Percentiles rank a stretch among this genome's conserved stretches.
phyloP scores from a whole-genome alignment of 2,329 filamentous ascomycete species.

The Pseudogymnoascus sp. region DNA sequence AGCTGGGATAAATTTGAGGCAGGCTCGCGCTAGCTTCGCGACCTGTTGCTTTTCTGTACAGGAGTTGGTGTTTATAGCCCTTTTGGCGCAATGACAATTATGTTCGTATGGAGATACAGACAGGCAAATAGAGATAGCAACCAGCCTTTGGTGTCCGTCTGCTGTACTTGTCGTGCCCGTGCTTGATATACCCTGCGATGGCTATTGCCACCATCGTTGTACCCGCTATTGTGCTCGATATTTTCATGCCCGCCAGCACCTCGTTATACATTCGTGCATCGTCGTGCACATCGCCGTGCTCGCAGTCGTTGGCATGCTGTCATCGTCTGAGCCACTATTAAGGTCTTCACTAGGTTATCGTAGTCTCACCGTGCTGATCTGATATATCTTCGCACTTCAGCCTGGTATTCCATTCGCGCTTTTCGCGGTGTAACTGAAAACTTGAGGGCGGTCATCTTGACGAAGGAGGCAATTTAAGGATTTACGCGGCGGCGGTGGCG shows the following conservation, averaged over 20 bases:
- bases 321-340: background rate
- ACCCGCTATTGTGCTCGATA: slow-evolving; percentile 14
- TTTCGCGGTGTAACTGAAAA: background rate
- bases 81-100: no score
- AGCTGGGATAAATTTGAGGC: no score
- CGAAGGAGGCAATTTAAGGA: background rate
- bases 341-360: background rate
- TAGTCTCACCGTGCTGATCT: background rate
- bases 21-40: no score
- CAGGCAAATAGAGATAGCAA: slow-evolving; percentile 18
- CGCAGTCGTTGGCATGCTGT: background rate
- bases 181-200: slow-evolving; percentile 13
- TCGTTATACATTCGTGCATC: slow-evolving; percentile 17
- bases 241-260: slow-evolving; percentile 16
- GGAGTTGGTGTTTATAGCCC: no score
- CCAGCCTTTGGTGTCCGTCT: slow-evolving; percentile 11
- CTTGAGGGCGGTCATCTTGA: background rate
- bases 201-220: slow-evolving; percentile 9
- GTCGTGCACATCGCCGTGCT: slow-evolving; percentile 15
- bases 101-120: background rate
- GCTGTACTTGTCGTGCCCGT: slow-evolving; percentile 12
- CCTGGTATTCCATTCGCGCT: background rate
- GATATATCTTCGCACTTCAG: background rate
- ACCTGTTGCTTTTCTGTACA: no score
- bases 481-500: background rate